These are phyloP conservation scores for Mycena venus DNA, from an alignment of 768 basidiomycete species.

Conservation along the genomic window DNA sequence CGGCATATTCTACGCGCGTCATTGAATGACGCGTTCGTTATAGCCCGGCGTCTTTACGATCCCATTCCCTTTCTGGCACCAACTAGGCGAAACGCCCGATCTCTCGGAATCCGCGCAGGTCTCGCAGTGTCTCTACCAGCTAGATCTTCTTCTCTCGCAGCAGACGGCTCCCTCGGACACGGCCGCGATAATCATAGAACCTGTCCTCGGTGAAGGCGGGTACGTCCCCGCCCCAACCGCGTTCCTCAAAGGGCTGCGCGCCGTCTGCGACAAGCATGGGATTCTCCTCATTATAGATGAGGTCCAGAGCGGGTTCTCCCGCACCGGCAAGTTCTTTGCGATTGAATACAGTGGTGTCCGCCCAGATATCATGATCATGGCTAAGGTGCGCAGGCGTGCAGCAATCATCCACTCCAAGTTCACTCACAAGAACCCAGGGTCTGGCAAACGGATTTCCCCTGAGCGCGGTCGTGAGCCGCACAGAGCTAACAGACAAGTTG, in stretches of 20 bases:
- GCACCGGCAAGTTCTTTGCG: slow-evolving; percentile 88
- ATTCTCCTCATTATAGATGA: slow-evolving; percentile 90
- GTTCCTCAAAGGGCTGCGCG: slow-evolving; percentile 84
- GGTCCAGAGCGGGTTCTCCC: slow-evolving; percentile 91
- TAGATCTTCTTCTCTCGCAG: slow-evolving; percentile 82
- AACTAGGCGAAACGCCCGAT: slow-evolving; percentile 68
- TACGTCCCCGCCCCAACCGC: slow-evolving; percentile 90
- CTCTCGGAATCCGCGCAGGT: slow-evolving; percentile 72
- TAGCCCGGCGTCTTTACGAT: slow-evolving; percentile 87
- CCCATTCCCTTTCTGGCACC: slow-evolving; percentile 96
- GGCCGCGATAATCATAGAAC: slow-evolving; percentile 94
- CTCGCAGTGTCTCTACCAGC: slow-evolving; percentile 78
- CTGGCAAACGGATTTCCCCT: slow-evolving; percentile 95
- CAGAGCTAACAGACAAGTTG: slow-evolving; percentile 84
- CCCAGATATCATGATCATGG: slow-evolving; percentile 91
- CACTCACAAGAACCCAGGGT: slow-evolving; percentile 59
- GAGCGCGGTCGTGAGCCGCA: slow-evolving; percentile 85
- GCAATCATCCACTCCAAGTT: neutral
- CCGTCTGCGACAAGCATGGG: slow-evolving; percentile 88
- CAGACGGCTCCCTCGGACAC: slow-evolving; percentile 89
- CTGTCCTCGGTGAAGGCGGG: slow-evolving; percentile 95
- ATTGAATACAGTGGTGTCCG: slow-evolving; percentile 86
- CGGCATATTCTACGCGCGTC: neutral
- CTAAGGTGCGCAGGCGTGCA: slow-evolving; percentile 72
- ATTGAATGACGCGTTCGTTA: slow-evolving; percentile 12